phyloP scores from a whole-genome alignment of 2,329 filamentous ascomycete genomes.

The Chrysosporium keratinophilum region DNA sequence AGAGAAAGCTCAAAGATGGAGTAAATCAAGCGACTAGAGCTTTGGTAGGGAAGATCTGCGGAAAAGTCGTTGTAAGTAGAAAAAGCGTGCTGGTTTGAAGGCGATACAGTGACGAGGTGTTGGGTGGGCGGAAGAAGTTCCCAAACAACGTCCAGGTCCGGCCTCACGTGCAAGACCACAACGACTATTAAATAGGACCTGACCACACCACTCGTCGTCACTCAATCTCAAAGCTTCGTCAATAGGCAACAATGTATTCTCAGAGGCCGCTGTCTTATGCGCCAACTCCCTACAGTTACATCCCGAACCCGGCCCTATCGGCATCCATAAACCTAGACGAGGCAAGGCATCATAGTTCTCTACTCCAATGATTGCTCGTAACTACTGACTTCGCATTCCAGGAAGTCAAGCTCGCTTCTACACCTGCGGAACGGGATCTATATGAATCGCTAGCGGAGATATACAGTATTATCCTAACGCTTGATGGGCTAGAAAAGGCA shows the following conservation, averaged over 20 bases:
- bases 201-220: neutral
- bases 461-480: conserved; percentile 91
- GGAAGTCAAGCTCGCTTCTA: conserved; percentile 88
- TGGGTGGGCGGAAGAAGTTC: neutral
- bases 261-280: conserved; percentile 62
- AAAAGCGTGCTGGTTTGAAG: neutral
- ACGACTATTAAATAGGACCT: neutral
- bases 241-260: conserved; percentile 31
- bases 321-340: conserved; percentile 91
- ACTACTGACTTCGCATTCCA: conserved; percentile 29
- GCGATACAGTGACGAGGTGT: neutral
- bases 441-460: conserved; percentile 95
- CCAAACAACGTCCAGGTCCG: neutral
- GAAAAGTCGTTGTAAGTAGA: neutral
- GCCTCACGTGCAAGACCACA: neutral
- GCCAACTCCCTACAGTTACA: conserved; percentile 82
- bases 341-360: conserved; percentile 39
- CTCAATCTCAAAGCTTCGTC: too few species aligned
- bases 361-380: neutral
- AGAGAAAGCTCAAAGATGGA: neutral
- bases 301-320: conserved; percentile 69
- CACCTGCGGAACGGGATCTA: conserved; percentile 77
- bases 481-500: conserved; percentile 91
- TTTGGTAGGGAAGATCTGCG: neutral
- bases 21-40: neutral